Conservation (phyloP, 1,139 yeast species). For the Taphrina populina region DNA sequence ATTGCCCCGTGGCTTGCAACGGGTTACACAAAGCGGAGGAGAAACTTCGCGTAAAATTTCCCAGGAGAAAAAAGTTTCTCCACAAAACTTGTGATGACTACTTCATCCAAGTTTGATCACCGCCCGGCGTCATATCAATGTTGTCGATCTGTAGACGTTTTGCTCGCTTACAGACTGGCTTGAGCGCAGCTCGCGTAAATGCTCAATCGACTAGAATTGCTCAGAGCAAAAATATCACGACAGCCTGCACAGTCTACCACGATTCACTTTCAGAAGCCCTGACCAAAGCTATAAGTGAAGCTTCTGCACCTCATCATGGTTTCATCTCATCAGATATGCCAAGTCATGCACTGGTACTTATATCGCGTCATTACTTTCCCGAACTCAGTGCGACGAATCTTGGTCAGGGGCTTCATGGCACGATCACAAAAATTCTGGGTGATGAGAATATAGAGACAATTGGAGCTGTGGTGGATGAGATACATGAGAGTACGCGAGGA, state of each 20-base stretch:
- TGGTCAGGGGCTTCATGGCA: conserved; percentile 1
- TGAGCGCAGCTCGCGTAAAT: no score
- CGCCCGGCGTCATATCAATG: no score
- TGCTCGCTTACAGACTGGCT: no score
- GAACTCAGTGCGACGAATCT: neutral
- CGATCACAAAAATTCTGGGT: conserved; percentile 15
- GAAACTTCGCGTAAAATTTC: no score
- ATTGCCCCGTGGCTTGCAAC: no score
- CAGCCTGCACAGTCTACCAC: conserved; percentile 24
- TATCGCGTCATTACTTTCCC: conserved; percentile 27
- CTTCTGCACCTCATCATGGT: conserved; percentile 31
- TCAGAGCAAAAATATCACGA: no score
- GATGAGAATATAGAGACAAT: conserved; percentile 17
- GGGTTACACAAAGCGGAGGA: no score
- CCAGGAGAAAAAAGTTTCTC: no score
- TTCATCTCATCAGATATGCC: conserved; percentile 29
- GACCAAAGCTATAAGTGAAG: conserved; percentile 17
- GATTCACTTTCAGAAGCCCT: conserved; percentile 10
- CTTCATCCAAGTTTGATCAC: no score
- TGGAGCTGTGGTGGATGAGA: conserved; percentile 23
- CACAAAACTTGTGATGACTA: no score
- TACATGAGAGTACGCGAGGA: neutral
- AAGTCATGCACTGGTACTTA: conserved; percentile 18
- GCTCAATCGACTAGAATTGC: no score
- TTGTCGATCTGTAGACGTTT: no score